Conservation (phyloP, 139 green algal species). For the Closterium sp. region DNA sequence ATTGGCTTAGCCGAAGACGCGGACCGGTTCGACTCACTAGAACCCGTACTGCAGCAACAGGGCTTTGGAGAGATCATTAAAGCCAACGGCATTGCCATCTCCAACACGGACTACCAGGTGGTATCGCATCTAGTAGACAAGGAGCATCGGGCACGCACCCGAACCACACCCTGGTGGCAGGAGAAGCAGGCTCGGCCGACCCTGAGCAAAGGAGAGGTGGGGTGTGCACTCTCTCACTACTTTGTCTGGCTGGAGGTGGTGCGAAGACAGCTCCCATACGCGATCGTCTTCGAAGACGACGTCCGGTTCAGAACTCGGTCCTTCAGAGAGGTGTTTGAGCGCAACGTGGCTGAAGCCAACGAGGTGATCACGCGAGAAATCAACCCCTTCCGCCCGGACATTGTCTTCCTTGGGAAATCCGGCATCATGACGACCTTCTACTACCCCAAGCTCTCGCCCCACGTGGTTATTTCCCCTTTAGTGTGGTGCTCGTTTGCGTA, state of each 20-base stretch:
- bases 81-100: not conserved
- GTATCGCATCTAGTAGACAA: not conserved
- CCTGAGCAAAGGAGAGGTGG: conserved; percentile 14
- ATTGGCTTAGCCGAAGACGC: not conserved
- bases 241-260: conserved; percentile 14
- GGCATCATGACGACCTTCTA: not conserved
- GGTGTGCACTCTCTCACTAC: conserved; percentile 12
- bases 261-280: not conserved
- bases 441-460: not conserved
- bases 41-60: not conserved
- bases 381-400: not conserved
- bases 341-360: not conserved
- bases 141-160: conserved; percentile 8
- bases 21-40: not conserved
- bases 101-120: not conserved
- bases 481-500: conserved; percentile 20
- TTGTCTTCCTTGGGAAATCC: not conserved
- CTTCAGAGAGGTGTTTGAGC: conserved; percentile 2
- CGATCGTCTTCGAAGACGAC: conserved; percentile 19
- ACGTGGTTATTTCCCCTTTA: not conserved
- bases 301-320: not conserved
- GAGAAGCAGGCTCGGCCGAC: not conserved
- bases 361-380: not conserved
- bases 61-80: not conserved
- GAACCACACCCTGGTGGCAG: not conserved